Evolutionary conservation across 768 basidiomycete genomes (phyloP).

Genomic region (Filobasidium floriforme): DNA sequence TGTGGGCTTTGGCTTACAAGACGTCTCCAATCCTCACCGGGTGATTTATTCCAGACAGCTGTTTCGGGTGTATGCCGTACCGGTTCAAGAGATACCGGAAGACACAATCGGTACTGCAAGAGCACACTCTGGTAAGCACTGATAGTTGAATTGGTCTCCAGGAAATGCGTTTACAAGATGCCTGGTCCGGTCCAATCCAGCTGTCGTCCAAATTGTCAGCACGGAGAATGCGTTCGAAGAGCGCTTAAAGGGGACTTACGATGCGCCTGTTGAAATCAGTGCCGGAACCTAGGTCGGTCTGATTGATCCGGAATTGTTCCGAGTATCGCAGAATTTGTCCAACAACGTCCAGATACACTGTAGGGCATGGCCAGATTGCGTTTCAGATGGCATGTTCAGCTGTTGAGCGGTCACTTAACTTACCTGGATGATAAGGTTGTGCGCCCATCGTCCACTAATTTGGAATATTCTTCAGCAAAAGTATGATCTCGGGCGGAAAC

Average conservation of each 20-base stretch:
- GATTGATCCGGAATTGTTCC: neutral
- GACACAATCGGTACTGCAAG: constrained; percentile 8
- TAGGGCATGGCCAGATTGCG: neutral
- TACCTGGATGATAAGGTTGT: constrained; percentile 7
- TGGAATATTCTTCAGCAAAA: too few species aligned
- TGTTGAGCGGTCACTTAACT: neutral
- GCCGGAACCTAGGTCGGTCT: neutral
- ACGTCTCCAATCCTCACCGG: constrained; percentile 10
- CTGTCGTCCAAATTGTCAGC: neutral
- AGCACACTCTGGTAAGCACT: neutral
- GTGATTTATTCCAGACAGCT: constrained; percentile 2
- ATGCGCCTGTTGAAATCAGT: neutral
- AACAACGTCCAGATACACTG: neutral
- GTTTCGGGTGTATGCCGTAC: constrained; percentile 8
- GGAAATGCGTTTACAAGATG: neutral
- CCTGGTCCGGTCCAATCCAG: constrained; percentile 12
- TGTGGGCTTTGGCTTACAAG: neutral
- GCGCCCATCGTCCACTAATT: constrained; percentile 7
- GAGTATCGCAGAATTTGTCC: neutral
- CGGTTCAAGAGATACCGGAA: constrained; percentile 8
- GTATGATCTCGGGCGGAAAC: too few species aligned
- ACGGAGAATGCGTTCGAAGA: neutral
- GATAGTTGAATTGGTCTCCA: neutral
- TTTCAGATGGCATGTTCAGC: neutral
- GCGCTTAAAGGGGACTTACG: neutral